Base-by-base conservation (phyloP, 129 eudicot species). In the Saposhnikovia divaricata region DNA sequence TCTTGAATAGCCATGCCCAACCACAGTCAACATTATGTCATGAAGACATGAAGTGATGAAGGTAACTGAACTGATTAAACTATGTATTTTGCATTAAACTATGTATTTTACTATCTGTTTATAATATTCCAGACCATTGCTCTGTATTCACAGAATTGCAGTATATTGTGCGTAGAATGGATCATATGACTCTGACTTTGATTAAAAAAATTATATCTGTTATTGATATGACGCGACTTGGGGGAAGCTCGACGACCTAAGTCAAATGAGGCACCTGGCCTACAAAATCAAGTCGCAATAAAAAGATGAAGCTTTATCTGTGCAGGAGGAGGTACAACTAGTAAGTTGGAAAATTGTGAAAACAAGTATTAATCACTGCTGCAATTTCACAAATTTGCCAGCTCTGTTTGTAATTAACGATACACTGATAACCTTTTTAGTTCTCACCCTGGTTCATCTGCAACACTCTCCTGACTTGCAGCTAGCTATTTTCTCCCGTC, bases 21-120 rank as follows among this genome's bases (percentile, higher is more conserved):
- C 45, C 44, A 39, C n/a, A 72, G 21, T 77, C n/a, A 53, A 53
- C 39, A 39, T 21, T 77, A 43, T 16, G 12, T 19, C n/a, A 14
- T 55, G 45, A 77, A 77, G 72, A n/a, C n/a, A n/a, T n/a, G n/a
- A n/a, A n/a, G n/a, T 19, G 39, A 14, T 55, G 45, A 77, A 77
- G 72, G 80, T 55, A 57, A 37, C 12, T n/a, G 71, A 34, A 77
- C n/a, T 76, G 68, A 31, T 50, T 48, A 48, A 48, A 13, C 14
- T 48, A 13, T 65, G 18, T 27, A 27, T 65, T 65, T 65, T 69
- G 44, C 43, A 31, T 50, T 48, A 48, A 48, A 13, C 14, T 48
- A 13, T 65, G 18, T 27, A 27, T 65, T 65, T 65, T 69, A 57
- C 25, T 57, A 57, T 6, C 2, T 9, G 9, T 55, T 55, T 55